Evolutionary conservation across 352 stramenopile species (phyloP).

Genomic region (Phytophthora citricola): DNA sequence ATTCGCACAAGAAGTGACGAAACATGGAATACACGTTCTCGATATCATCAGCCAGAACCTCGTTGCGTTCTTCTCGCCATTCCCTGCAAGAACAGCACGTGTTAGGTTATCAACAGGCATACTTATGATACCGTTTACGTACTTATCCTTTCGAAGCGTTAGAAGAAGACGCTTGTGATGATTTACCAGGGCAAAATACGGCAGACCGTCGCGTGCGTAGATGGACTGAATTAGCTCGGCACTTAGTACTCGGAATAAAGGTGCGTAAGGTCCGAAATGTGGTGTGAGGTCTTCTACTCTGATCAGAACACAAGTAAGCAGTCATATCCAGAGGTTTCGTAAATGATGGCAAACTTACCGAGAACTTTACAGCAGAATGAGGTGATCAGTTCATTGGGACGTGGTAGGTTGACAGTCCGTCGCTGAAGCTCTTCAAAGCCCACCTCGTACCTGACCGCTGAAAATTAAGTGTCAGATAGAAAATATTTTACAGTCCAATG

Average conservation of each 20-base stretch:
- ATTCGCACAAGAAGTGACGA: constrained; percentile 55
- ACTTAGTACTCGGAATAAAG: constrained; percentile 49
- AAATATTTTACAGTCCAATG: no score
- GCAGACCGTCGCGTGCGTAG: constrained; percentile 43
- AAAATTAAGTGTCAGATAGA: background rate
- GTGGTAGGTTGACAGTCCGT: constrained; percentile 58
- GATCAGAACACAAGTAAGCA: constrained; percentile 1
- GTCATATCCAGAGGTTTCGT: background rate
- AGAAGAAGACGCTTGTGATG: constrained; percentile 62
- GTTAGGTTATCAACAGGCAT: background rate
- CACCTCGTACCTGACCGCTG: constrained; percentile 71
- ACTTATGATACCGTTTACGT: constrained; percentile 16
- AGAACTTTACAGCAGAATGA: constrained; percentile 64
- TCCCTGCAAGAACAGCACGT: constrained; percentile 21
- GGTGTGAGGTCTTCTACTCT: constrained; percentile 58
- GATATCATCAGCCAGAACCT: constrained; percentile 64
- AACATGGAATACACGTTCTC: constrained; percentile 64
- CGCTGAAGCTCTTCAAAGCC: constrained; percentile 69
- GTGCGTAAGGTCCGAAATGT: constrained; percentile 64
- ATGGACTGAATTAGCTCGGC: constrained; percentile 54
- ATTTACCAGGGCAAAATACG: constrained; percentile 77
- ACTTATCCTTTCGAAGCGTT: constrained; percentile 60
- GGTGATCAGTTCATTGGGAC: constrained; percentile 67
- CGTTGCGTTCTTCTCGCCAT: constrained; percentile 58
- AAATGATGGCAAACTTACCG: constrained; percentile 24